Evolutionary conservation across 371 early-diverging fungal species (phyloP), one percentile per base, ranked within the genome.

Genomic region (Mortierella sp.): DNA sequence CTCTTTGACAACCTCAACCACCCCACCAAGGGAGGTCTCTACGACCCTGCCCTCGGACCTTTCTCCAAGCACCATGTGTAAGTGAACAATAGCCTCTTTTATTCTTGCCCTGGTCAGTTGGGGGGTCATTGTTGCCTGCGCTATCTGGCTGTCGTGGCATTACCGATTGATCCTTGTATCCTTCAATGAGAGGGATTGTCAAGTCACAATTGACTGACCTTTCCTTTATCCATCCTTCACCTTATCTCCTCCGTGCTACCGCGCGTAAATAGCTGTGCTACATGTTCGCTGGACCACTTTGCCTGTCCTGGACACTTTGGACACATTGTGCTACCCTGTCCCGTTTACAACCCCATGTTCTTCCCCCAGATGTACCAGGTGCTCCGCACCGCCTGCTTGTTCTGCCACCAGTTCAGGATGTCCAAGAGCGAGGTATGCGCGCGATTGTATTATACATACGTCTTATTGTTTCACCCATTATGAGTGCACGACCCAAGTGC

Each of bases 221-320:
- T n/a, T n/a, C n/a, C n/a, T n/a, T n/a, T n/a, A 5, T 1, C 22
- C 55, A 31, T 44, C 22, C 5, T 63, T 69, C 40, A 39, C 66
- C 58, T 66, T 63, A 66, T 39, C 10, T 66, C 52, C 31, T 48
- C 48, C 48, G 37, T 52, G n/a, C 48, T 5, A n/a, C 1, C 48
- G 48, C 19, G 22, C 19, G 4, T 66, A 64, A 43, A 58, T 85
- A 96, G 95, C 39, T 99, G 99, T 87, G 91, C 89, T 0, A 99
- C 98, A 13, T 99, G 99, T 89, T 90, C 91, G 9, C 91, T 97
- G 74, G 92, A 91, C 66, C 89, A 93, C 86, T 91, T 91, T 79
- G 87, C 90, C 45, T 99, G 99, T 85, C 97, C 98, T 22, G 99
- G 99, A 40, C 99, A 99, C 80, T 99, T 99, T 91, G 99, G 99